A percentile compares a stretch with the other conserved stretches of the same genome.
Evolutionary conservation across 1,284 basidiomycete genomes (phyloP).

Genomic region (Singerocomus rubriflavus): DNA sequence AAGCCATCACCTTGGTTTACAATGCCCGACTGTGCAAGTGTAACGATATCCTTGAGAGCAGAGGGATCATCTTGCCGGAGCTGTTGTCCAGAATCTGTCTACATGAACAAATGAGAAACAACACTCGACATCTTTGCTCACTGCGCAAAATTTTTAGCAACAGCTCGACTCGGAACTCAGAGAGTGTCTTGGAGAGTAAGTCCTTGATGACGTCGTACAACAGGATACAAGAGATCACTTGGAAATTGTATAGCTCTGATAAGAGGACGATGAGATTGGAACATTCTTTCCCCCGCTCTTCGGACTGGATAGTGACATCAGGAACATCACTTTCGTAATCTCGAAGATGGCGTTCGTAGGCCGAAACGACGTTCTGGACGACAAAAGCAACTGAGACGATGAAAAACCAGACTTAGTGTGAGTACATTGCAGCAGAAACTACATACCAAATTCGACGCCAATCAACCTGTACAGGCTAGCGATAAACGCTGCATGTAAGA

Average conservation of each 20-base stretch:
- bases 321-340: conserved; percentile 24
- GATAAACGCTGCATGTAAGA: conserved; percentile 87
- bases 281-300: conserved; percentile 73
- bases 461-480: conserved; percentile 82
- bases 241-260: conserved; percentile 94
- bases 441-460: conserved; percentile 86
- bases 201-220: conserved; percentile 88
- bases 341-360: conserved; percentile 61
- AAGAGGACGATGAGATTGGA: conserved; percentile 87
- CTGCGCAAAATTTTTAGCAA: conserved; percentile 84
- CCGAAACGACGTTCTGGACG: conserved; percentile 63
- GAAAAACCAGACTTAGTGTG: conserved; percentile 1
- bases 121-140: conserved; percentile 31
- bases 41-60: conserved; percentile 80
- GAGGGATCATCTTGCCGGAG: conserved; percentile 86
- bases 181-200: conserved; percentile 64
- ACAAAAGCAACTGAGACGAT: conserved; percentile 66
- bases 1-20: conserved; percentile 52
- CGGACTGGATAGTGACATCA: conserved; percentile 16
- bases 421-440: conserved; percentile 1
- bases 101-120: conserved; percentile 7
- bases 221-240: conserved; percentile 84
- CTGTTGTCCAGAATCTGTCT: conserved; percentile 78
- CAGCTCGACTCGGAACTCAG: conserved; percentile 84
- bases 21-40: conserved; percentile 76